Evolutionary conservation across 495 filamentous ascomycete genomes (phyloP), one percentile per base, ranked within the genome.

Genomic region (Talaromyces proteolyticus): DNA sequence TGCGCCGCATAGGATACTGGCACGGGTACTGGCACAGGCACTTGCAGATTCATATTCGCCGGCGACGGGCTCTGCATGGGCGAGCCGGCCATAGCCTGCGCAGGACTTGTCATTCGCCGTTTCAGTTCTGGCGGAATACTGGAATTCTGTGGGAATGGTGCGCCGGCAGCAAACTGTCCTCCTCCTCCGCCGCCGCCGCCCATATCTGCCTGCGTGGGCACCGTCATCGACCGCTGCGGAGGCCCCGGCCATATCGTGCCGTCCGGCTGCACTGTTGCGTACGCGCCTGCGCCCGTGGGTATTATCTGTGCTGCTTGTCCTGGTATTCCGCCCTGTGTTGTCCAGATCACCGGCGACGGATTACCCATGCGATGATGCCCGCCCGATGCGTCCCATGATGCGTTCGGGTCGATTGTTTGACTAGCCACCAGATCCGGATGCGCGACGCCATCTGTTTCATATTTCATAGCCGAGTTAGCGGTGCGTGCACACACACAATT

Each of bases 71-170:
- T 61, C 18, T 67, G 65, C 26, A 60, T 49, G 6, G 54, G 54
- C 17, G 21, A 53, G 3, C 50, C 50, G n/a, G 58, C 55, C 19
- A 63, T 53, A 0, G 55, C 39, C 22, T 72, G 65, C 12, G 65
- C 60, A 3, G 71, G 71, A 24, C 65, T 73, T n/a, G 69, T 72
- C 63, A 74, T 68, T 44, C 69, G 57, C 17, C 67, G 62, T 49
- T 73, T 73, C 23, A 68, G 53, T 48, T 75, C 71, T 1, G 66
- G 58, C 3, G 62, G 52, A 20, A 36, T 19, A 49, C 29, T 18
- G 17, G 14, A 16, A n/a, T n/a, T 41, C n/a, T 36, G 12, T 17
- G 38, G 6, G 23, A 11, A 18, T 21, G 16, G 34, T 23, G 19
- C 17, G 20, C 18, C 17, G 37, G 29, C n/a, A 18, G 19, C 7